phyloP scores from a whole-genome alignment of 2,329 filamentous ascomycete species.

The Colletotrichum melonis region DNA sequence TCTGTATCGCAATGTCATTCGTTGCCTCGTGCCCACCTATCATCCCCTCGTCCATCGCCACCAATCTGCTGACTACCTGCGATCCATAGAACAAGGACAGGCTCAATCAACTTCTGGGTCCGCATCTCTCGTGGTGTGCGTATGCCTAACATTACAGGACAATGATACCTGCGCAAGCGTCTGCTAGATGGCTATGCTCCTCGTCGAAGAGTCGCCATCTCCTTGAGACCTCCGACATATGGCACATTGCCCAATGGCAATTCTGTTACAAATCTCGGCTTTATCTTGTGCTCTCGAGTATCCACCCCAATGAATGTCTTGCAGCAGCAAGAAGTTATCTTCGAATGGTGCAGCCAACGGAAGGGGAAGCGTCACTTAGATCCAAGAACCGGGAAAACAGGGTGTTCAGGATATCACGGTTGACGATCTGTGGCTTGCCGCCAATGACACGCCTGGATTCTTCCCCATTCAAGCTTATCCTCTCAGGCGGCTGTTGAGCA shows the following conservation, averaged over 20 bases:
- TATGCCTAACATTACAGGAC: neutral
- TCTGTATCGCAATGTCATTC: neutral
- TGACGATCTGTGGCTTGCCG: neutral
- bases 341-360: neutral
- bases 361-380: neutral
- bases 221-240: neutral
- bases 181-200: neutral
- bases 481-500: neutral
- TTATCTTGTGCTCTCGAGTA: neutral
- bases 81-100: neutral
- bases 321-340: neutral
- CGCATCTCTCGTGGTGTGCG: neutral
- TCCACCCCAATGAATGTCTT: neutral
- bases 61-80: neutral
- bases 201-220: neutral
- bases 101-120: neutral
- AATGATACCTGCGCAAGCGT: neutral
- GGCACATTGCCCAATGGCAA: neutral
- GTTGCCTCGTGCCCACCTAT: neutral
- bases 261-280: neutral
- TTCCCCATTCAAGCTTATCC: neutral
- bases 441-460: neutral
- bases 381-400: neutral
- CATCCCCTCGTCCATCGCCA: slow-evolving; percentile 1
- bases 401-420: neutral